These are phyloP conservation scores for Aphanoascus verrucosus DNA, from an alignment of 2,329 filamentous ascomycete species.

Conservation along the genomic window DNA sequence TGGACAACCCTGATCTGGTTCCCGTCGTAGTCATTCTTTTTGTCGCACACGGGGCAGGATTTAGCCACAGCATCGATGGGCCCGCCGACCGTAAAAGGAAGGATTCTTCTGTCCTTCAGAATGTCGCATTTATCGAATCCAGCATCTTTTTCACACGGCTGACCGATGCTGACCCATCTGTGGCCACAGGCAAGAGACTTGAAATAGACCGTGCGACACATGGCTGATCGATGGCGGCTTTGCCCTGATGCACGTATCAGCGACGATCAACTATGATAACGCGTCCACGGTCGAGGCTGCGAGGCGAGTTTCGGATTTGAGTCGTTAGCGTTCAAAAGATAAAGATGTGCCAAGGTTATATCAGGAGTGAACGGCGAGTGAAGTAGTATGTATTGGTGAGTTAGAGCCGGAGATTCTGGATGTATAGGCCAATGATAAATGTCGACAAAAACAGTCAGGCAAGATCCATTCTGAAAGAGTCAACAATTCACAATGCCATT, in stretches of 20 bases:
- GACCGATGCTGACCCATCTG: conserved; percentile 39
- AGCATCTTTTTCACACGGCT: conserved; percentile 31
- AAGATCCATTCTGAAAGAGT: background rate
- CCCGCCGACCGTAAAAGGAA: conserved; percentile 13
- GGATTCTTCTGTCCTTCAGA: conserved; percentile 13
- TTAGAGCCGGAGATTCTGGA: background rate
- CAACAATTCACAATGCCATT: background rate
- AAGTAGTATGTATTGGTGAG: background rate
- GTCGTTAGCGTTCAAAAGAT: background rate
- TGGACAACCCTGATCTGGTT: conserved; percentile 22
- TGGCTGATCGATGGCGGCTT: conserved; percentile 18
- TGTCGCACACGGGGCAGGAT: conserved; percentile 25
- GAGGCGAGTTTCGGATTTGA: background rate
- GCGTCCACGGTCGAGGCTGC: background rate
- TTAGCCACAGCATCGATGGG: conserved; percentile 17
- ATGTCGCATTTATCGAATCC: conserved; percentile 23
- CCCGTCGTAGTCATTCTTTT: conserved; percentile 25
- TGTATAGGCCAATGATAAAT: background rate
- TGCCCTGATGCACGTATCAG: background rate
- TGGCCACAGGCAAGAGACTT: conserved; percentile 39
- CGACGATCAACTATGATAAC: background rate
- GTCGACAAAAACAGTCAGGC: background rate
- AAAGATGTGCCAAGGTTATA: background rate
- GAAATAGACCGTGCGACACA: conserved; percentile 41
- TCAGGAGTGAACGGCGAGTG: background rate